phyloP scores from a whole-genome alignment of 441 rosid genomes.

The Pelargonium cotyledonis region DNA sequence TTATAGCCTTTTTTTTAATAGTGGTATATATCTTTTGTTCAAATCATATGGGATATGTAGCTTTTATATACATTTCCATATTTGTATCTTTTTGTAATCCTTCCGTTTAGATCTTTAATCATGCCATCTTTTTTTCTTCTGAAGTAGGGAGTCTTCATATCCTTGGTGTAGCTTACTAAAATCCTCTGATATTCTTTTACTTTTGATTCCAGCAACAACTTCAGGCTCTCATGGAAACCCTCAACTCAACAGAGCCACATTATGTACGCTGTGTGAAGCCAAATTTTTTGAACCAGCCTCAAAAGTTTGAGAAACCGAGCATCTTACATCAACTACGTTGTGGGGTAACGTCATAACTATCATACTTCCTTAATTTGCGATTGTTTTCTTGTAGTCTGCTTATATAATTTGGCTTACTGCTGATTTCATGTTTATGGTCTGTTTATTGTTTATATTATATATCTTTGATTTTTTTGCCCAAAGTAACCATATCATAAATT shows the following conservation, averaged over 20 bases:
- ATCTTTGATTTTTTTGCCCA: not conserved
- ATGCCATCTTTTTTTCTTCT: slow-evolving; percentile 2
- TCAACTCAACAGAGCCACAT: slow-evolving; percentile 93
- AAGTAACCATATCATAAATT: slow-evolving; percentile 3
- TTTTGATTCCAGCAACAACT: slow-evolving; percentile 80
- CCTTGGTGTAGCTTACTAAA: not conserved
- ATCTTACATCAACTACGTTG: slow-evolving; percentile 85
- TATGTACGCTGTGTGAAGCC: slow-evolving; percentile 99
- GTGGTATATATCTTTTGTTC: too few species aligned
- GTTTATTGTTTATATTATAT: not conserved
- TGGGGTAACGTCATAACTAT: slow-evolving; percentile 52
- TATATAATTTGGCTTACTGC: not conserved
- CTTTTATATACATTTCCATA: not conserved
- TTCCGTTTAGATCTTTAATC: slow-evolving; percentile 17
- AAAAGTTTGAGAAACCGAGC: slow-evolving; percentile 82
- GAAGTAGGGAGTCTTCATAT: not conserved
- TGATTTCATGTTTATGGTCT: not conserved
- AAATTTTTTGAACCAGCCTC: slow-evolving; percentile 89
- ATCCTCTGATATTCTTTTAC: slow-evolving; percentile 4
- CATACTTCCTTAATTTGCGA: not conserved
- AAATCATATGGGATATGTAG: not conserved
- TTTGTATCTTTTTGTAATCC: slow-evolving; percentile 9
- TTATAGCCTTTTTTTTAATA: too few species aligned
- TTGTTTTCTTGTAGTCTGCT: not conserved
- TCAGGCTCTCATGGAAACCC: slow-evolving; percentile 84